phyloP scores from a whole-genome alignment of 495 filamentous ascomycete genomes.

The Neurospora sp. region DNA sequence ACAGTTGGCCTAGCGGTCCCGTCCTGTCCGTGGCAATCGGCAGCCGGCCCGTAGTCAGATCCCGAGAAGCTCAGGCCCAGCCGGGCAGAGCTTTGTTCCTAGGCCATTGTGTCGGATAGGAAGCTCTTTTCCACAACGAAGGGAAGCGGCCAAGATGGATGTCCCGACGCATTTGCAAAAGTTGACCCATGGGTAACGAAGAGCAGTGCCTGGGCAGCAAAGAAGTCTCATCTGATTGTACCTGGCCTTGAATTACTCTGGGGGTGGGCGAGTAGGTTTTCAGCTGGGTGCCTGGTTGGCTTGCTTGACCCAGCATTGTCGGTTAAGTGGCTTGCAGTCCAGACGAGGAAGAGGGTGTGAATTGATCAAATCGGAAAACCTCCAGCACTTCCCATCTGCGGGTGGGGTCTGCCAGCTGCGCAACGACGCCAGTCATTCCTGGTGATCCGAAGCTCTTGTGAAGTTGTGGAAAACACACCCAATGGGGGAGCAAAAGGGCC shows the following conservation, averaged over 20 bases:
- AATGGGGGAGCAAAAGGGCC: background rate
- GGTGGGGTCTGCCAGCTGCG: conserved; percentile 2
- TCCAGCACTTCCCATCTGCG: background rate
- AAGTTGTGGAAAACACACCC: background rate
- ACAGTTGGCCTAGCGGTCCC: background rate
- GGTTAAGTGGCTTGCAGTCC: background rate
- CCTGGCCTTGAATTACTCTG: background rate
- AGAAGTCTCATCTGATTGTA: background rate
- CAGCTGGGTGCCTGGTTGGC: background rate
- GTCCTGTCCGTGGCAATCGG: background rate
- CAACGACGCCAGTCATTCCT: background rate
- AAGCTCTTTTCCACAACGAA: background rate
- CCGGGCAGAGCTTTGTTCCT: background rate
- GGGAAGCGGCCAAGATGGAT: background rate
- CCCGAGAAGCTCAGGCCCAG: background rate
- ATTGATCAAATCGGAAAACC: background rate
- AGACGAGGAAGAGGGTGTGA: background rate
- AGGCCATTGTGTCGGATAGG: background rate
- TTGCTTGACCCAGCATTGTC: background rate
- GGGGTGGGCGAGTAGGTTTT: background rate
- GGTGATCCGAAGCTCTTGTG: background rate
- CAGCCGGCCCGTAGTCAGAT: background rate
- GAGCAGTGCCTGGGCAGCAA: background rate
- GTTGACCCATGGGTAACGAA: background rate
- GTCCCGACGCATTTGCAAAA: background rate